These are phyloP conservation scores for Alternaria postmessia DNA, from an alignment of 2,329 filamentous ascomycete species.

Conservation along the genomic window DNA sequence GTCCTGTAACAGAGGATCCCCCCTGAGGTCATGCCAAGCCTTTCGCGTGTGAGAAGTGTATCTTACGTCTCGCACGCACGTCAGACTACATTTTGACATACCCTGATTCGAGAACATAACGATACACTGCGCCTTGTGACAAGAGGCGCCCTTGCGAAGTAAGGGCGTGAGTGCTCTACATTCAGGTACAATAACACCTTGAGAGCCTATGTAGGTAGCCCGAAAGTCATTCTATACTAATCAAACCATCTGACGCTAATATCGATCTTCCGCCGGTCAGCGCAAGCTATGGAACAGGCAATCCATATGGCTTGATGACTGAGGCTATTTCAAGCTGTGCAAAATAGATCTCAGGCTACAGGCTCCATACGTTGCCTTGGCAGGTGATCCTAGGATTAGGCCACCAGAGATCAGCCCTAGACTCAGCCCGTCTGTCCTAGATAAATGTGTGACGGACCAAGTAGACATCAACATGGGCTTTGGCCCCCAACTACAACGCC, in stretches of 20 bases:
- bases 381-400: background rate
- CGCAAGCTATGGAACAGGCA: background rate
- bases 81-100: background rate
- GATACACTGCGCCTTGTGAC: background rate
- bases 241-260: background rate
- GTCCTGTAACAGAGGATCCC: background rate
- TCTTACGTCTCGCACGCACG: background rate
- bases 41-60: background rate
- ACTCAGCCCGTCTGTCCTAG: background rate
- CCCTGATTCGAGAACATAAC: background rate
- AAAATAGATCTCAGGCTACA: background rate
- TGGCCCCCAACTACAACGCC: background rate
- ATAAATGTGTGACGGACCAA: background rate
- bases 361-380: background rate
- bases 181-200: background rate
- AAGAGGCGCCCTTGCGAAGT: background rate
- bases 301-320: background rate
- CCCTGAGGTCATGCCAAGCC: conserved; percentile 3
- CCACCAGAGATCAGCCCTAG: background rate
- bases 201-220: background rate
- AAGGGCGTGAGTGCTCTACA: background rate
- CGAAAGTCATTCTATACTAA: background rate
- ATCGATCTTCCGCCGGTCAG: background rate
- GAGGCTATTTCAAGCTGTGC: background rate
- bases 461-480: background rate